Evolutionary conservation across 495 filamentous ascomycete species (phyloP), one percentile per base, ranked within the genome.

Genomic region (Xylaria flabelliformis): DNA sequence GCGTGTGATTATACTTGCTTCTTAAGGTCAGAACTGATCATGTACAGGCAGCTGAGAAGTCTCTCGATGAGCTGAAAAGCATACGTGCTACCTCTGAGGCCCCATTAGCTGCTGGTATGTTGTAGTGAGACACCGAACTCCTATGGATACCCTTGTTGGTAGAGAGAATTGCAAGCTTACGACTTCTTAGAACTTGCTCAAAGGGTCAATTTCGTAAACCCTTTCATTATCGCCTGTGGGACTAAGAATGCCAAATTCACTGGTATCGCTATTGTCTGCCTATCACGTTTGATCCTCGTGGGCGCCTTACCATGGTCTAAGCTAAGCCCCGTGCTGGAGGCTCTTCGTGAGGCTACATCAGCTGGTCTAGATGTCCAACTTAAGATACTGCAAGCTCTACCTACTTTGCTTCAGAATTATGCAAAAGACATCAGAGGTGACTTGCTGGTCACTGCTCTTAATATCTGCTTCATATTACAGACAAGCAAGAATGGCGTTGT

Each of bases 311-410:
- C 96, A 7, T 89, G 87, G 71, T 84, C 87, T 9, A 84, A 92
- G 69, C 81, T 99, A 64, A 90, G 90, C 75, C 94, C 97, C 74
- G 92, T 97, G 36, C 85, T 99, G 15, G 91, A 94, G 64, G 94
- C 94, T 1, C 85, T 99, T 72, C 90, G 91, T 76, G 94, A 98
- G 76, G 94, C 92, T 64, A 91, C 92, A 4, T 81, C 75, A 32
- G 75, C 81, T 87, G 94, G 91, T 42, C 88, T 97, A 62, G 97
- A 99, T 80, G 91, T 98, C 3, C 96, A 99, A 76, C 88, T 99
- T 64, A 99, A 98, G 82, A 97, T 98, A 39, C 84, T 99, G 21
- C 96, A 99, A 79, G 93, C 94, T 0, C 83, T 99, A 41, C 96
- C 97, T n/a, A 92, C 94, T 1, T 78, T 99, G 48, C 83, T 98